phyloP scores from a whole-genome alignment of 805 yeast species.

The Teunomyces stri region DNA sequence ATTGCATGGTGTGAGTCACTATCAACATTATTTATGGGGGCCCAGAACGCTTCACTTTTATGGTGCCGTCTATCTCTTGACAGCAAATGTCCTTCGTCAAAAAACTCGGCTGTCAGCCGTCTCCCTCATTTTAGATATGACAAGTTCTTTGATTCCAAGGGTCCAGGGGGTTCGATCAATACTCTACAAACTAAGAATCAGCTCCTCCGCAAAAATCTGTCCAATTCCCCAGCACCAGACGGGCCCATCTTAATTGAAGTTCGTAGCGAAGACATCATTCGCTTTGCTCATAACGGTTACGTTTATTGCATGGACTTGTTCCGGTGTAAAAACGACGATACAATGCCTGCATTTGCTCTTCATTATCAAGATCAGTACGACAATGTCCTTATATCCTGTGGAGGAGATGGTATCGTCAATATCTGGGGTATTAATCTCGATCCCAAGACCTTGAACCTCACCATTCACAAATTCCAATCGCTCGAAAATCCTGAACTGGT shows the following conservation, averaged over 20 bases:
- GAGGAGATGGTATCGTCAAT: slow-evolving; percentile 89
- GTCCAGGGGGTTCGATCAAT: slow-evolving; percentile 65
- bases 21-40: slow-evolving; percentile 74
- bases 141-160: slow-evolving; percentile 85
- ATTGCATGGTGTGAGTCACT: slow-evolving; percentile 62
- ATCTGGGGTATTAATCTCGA: slow-evolving; percentile 57
- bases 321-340: slow-evolving; percentile 17
- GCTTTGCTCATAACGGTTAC: slow-evolving; percentile 91
- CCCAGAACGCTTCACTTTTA: slow-evolving; percentile 86
- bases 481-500: slow-evolving; percentile 69
- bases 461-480: slow-evolving; percentile 22
- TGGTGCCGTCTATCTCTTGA: slow-evolving; percentile 51
- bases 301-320: slow-evolving; percentile 63
- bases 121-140: slow-evolving; percentile 65
- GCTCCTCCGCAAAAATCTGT: slow-evolving; percentile 13
- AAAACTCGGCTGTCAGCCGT: slow-evolving; percentile 17
- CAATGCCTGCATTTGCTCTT: not conserved
- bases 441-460: not conserved
- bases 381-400: slow-evolving; percentile 37
- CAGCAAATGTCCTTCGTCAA: not conserved
- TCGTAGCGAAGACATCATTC: slow-evolving; percentile 59
- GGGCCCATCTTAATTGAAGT: slow-evolving; percentile 54
- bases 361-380: slow-evolving; percentile 14
- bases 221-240: slow-evolving; percentile 10
- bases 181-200: slow-evolving; percentile 27